Base-by-base conservation (phyloP, 140 eudicot genomes). In the Erigeron philadelphicus region DNA sequence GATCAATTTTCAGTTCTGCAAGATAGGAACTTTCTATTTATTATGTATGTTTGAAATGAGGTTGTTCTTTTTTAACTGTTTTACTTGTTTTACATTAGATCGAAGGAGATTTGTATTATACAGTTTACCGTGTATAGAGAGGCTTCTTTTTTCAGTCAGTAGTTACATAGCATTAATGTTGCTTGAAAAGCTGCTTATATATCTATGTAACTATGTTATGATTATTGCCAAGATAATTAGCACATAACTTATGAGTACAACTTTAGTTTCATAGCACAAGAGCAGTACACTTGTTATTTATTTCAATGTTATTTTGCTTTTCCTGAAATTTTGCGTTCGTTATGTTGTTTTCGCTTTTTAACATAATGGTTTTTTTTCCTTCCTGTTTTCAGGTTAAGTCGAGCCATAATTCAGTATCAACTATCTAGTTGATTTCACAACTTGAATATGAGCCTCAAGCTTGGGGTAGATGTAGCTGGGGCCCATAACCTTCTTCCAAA, bases 401-500 rank as follows among this genome's bases (percentile, higher is more conserved):
- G 47, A 3, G 23, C 63, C 73, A 21, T 18, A 74, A 31, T 31
- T 31, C 38, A 31, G 38, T 31, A 31, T 31, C 45, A 43, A 1
- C 16, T 40, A 58, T 74, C 70, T 70, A 41, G 80, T 64, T 40
- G 31, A 64, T 47, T 42, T 53, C 61, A 13, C 31, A 8, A 58
- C 71, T 0, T 19, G 8, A 71, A 56, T 56, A 71, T 71, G 81
- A 84, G 79, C 66, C 84, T 87, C 21, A 90, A 87, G 87, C 87
- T 90, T 15, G 95, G 97, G 3, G 89, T 87, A 63, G 86, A 90
- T 64, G 92, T 90, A 42, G 86, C 76, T 35, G 81, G 96, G 67
- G 97, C 97, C 42, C 95, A 90, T 57, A 85, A 87, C 79, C 97
- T 90, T 65, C 79, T 90, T 64, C 92, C 97, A 8, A 90, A 90